Conservation (phyloP, 495 filamentous ascomycete genomes). For the Copromyces sp. region DNA sequence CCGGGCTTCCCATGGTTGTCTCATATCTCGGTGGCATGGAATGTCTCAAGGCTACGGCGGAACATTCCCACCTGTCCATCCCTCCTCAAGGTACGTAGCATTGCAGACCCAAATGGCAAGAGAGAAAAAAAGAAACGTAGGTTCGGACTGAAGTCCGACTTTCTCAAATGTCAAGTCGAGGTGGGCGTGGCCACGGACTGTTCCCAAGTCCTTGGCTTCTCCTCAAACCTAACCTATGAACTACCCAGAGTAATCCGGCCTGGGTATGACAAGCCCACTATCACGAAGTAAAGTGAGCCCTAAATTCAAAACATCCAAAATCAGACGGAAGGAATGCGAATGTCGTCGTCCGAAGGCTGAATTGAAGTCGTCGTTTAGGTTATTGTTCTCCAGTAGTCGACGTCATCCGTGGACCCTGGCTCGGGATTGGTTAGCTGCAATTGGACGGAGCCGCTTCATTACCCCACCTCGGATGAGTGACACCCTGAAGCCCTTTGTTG, state of each 20-base stretch:
- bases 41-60: background rate
- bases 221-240: background rate
- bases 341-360: background rate
- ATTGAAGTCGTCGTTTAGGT: background rate
- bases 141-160: background rate
- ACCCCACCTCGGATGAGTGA: background rate
- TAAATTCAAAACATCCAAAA: background rate
- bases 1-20: background rate
- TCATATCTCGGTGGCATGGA: background rate
- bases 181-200: background rate
- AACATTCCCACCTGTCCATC: background rate
- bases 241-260: background rate
- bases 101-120: background rate
- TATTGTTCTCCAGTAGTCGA: background rate
- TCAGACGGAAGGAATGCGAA: background rate
- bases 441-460: background rate
- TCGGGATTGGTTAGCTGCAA: background rate
- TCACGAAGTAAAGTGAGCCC: background rate
- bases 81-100: background rate
- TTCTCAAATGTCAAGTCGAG: background rate
- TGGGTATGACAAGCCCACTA: background rate
- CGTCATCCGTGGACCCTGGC: background rate
- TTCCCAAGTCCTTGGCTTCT: background rate
- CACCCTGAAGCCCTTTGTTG: background rate
- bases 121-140: background rate